These are phyloP conservation scores for Ogataea ramenticola DNA, from an alignment of 805 yeast genomes.

Conservation along the genomic window DNA sequence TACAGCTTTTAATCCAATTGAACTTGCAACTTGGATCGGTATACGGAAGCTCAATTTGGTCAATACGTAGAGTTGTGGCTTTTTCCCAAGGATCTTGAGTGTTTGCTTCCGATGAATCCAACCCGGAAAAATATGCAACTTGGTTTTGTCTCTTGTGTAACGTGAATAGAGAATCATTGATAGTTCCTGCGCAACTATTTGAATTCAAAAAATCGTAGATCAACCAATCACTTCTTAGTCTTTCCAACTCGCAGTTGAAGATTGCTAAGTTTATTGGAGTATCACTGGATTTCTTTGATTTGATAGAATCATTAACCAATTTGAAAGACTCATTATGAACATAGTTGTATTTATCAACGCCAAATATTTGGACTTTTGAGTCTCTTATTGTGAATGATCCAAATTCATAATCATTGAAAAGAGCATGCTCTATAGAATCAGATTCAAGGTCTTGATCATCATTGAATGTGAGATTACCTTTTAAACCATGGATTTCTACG, in stretches of 20 bases:
- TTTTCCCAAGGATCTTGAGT: slow-evolving; percentile 37
- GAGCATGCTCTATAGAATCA: slow-evolving; percentile 11
- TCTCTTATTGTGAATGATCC: slow-evolving; percentile 42
- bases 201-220: slow-evolving; percentile 66
- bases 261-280: slow-evolving; percentile 43
- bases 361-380: slow-evolving; percentile 30
- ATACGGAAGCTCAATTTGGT: slow-evolving; percentile 28
- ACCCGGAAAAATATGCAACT: slow-evolving; percentile 34
- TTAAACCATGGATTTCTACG: slow-evolving; percentile 40
- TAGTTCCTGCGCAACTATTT: slow-evolving; percentile 62
- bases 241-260: slow-evolving; percentile 60
- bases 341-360: slow-evolving; percentile 12
- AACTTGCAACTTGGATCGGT: slow-evolving; percentile 35
- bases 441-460: slow-evolving; percentile 5
- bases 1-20: slow-evolving; percentile 69
- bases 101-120: slow-evolving; percentile 16
- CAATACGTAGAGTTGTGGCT: slow-evolving; percentile 38
- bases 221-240: slow-evolving; percentile 49
- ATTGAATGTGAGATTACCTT: slow-evolving; percentile 26
- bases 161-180: slow-evolving; percentile 69
- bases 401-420: slow-evolving; percentile 29
- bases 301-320: background rate
- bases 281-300: slow-evolving; percentile 3
- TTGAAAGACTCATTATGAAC: slow-evolving; percentile 3
- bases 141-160: slow-evolving; percentile 67